A percentile compares a stretch with the other conserved stretches of the same genome.
These are phyloP conservation scores for Arthromyces matolae DNA, from an alignment of 768 basidiomycete species.

Conservation along the genomic window DNA sequence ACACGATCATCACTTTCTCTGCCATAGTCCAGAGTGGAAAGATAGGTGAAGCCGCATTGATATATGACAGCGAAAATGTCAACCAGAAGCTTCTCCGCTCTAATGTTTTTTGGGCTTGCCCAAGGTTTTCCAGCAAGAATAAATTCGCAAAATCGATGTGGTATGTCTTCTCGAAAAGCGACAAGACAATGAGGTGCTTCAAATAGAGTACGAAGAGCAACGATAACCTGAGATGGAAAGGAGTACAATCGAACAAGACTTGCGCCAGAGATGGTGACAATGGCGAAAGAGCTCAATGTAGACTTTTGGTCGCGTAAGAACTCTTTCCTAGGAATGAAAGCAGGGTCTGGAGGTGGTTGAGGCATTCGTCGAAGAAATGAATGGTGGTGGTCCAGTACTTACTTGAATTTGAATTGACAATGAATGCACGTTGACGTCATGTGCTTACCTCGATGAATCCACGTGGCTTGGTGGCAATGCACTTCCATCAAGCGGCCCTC, in stretches of 20 bases:
- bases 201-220: slow-evolving; percentile 53
- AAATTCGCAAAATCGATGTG: slow-evolving; percentile 64
- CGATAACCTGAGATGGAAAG: slow-evolving; percentile 53
- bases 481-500: not conserved
- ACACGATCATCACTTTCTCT: slow-evolving; percentile 72
- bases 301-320: slow-evolving; percentile 57
- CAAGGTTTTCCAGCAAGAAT: slow-evolving; percentile 68
- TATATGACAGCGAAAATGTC: slow-evolving; percentile 63
- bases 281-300: slow-evolving; percentile 57
- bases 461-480: slow-evolving; percentile 20
- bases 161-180: slow-evolving; percentile 49
- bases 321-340: slow-evolving; percentile 68
- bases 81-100: slow-evolving; percentile 65
- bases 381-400: not conserved
- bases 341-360: slow-evolving; percentile 36
- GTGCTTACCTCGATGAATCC: slow-evolving; percentile 13
- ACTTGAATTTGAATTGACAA: not conserved
- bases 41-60: slow-evolving; percentile 57
- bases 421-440: slow-evolving; percentile 21
- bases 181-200: slow-evolving; percentile 42
- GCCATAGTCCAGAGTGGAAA: slow-evolving; percentile 75
- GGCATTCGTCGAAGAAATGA: slow-evolving; percentile 6
- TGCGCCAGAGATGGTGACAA: slow-evolving; percentile 65
- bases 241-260: slow-evolving; percentile 67
- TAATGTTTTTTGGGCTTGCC: slow-evolving; percentile 61